phyloP scores from a whole-genome alignment of 352 stramenopile genomes.

The Globisporangium megalacanthum region DNA sequence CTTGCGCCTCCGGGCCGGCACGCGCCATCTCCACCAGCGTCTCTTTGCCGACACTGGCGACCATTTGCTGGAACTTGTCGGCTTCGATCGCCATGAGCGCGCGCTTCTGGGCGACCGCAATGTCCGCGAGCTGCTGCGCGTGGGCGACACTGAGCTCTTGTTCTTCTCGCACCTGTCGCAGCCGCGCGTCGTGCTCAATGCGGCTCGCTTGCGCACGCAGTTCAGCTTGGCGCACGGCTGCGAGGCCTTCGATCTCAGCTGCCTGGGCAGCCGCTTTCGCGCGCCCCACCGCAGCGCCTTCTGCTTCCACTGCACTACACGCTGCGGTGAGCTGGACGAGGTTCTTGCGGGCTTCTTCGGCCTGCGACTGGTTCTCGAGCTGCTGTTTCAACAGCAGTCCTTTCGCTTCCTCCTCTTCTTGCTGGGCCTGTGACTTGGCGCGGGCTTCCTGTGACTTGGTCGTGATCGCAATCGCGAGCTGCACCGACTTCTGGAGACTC shows the following conservation, averaged over 20 bases:
- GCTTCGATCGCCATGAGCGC: slow-evolving; percentile 74
- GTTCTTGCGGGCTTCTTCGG: slow-evolving; percentile 68
- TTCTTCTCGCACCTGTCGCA: slow-evolving; percentile 51
- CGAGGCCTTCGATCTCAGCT: slow-evolving; percentile 66
- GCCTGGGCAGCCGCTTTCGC: slow-evolving; percentile 59
- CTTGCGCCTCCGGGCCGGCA: slow-evolving; percentile 65
- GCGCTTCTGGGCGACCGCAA: slow-evolving; percentile 73
- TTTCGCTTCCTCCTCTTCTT: slow-evolving; percentile 78
- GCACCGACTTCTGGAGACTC: slow-evolving; percentile 76
- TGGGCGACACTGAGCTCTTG: slow-evolving; percentile 52
- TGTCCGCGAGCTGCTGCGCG: slow-evolving; percentile 51
- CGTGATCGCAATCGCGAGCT: slow-evolving; percentile 83
- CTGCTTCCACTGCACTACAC: slow-evolving; percentile 61
- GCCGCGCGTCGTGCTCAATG: slow-evolving; percentile 62
- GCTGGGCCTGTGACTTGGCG: slow-evolving; percentile 73
- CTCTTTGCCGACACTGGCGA: slow-evolving; percentile 62
- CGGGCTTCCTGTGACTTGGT: slow-evolving; percentile 78
- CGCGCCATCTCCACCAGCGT: slow-evolving; percentile 72
- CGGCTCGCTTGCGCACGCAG: slow-evolving; percentile 53
- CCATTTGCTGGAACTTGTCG: slow-evolving; percentile 82
- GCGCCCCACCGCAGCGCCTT: slow-evolving; percentile 54
- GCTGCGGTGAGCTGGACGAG: slow-evolving; percentile 70
- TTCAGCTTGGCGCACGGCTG: slow-evolving; percentile 65
- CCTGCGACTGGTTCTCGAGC: slow-evolving; percentile 70
- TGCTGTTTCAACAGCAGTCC: slow-evolving; percentile 65